Evolutionary conservation across 805 yeast species (phyloP).

Genomic region (Ogataea angusta): DNA sequence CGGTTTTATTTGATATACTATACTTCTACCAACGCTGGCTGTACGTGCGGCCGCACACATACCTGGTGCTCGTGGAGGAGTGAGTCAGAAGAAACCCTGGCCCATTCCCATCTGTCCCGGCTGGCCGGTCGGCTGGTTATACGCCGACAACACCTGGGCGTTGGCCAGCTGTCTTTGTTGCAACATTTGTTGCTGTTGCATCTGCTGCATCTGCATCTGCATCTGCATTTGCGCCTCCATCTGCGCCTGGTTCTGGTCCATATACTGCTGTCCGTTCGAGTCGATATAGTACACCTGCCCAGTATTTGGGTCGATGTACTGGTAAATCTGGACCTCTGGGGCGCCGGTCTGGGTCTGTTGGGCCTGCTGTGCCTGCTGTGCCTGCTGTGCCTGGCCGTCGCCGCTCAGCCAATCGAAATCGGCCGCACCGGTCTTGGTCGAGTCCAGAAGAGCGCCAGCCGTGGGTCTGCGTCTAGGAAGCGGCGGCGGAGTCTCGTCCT

Average conservation of each 20-base stretch:
- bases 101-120: constrained; percentile 20
- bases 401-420: constrained; percentile 36
- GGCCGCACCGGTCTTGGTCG: constrained; percentile 34
- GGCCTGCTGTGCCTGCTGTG: constrained; percentile 19
- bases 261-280: constrained; percentile 61
- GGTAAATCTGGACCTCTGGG: constrained; percentile 49
- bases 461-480: constrained; percentile 40
- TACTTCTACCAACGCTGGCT: constrained; percentile 61
- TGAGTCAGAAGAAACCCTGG: constrained; percentile 11
- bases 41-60: constrained; percentile 24
- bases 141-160: constrained; percentile 39
- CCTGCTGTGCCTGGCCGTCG: constrained; percentile 4
- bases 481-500: constrained; percentile 46
- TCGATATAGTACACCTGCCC: constrained; percentile 68
- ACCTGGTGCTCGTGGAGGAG: constrained; percentile 15
- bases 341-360: constrained; percentile 8
- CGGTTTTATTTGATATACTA: constrained; percentile 69
- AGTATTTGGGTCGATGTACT: constrained; percentile 68
- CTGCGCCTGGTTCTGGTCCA: constrained; percentile 45
- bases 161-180: constrained; percentile 21
- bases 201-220: constrained; percentile 22
- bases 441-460: constrained; percentile 29
- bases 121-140: constrained; percentile 32
- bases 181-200: constrained; percentile 24
- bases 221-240: constrained; percentile 27